Base-by-base conservation (phyloP, 2,329 filamentous ascomycete genomes). In the Aureobasidium subglaciale region DNA sequence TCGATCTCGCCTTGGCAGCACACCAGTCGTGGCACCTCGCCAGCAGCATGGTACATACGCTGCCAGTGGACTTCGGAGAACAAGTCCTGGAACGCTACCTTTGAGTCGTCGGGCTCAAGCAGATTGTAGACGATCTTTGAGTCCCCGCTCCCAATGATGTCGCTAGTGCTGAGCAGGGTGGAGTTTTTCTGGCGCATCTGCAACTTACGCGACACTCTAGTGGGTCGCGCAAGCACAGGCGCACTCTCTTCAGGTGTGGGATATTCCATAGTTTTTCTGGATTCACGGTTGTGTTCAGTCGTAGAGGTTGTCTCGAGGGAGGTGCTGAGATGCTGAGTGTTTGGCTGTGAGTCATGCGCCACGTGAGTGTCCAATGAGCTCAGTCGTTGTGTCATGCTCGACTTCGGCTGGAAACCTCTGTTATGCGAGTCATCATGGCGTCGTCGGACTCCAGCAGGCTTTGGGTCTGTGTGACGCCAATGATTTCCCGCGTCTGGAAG, bases 1-100 rank as follows among this genome's bases (percentile, higher is more conserved):
- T 76, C 77, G 27, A 90, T 75, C 15, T 80, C 75, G 3, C 91
- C 93, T 68, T 97, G 91, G 18, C 95, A 90, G 46, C 90, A 90
- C 6, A 97, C 89, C 2, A 96, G 81, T 34, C 93, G 84, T 40
- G 93, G 93, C 0, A 97, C 93, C 63, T 93, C 87, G 24, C 93
- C 91, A 30, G 89, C 88, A 61, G 92, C 86, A 63, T 97, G 93
- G 40, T 85, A 86, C 93, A 99, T 97, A 61, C 82, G 86, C 66
- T 92, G 86, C 90, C 92, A 99, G 61, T 79, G 75, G 0, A 96
- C 84, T 68, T 97, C 91, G 13, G 80, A 73, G 52, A 83, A 82
- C 15, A 96, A 74, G 35, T 78, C 78, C 18, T 84, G 77, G 67
- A 96, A 96, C 5, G 86, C 78, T 15, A 77, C 75, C 1, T 80